Base-by-base conservation (phyloP, 352 stramenopile species). In the Globisporangium cystogenes region DNA sequence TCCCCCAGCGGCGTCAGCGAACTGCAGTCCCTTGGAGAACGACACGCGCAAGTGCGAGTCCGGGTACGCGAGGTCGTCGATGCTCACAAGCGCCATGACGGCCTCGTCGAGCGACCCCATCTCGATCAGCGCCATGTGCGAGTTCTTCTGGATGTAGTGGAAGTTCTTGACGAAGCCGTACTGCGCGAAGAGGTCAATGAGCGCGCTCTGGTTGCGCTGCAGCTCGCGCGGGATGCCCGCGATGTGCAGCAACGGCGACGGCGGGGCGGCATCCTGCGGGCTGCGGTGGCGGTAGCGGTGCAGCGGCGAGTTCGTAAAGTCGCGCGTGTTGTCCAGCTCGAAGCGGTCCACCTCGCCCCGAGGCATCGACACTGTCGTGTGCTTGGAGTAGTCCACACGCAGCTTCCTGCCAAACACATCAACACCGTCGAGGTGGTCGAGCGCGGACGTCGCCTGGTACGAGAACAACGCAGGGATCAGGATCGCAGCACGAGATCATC, bases 351-450 rank as follows among this genome's bases (percentile, higher is more conserved):
- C 82, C n/a, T 87, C 74, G 14, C 74, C 74, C 24, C 80, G 82
- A 4, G 82, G 82, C 82, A 93, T 93, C 33, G 81, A 90, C 24
- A 93, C 82, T 8, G 60, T 77, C 48, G 64, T 76, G 66, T 93
- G 82, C 61, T 90, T 93, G 26, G 82, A 93, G 64, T 77, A 93
- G 51, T 93, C 82, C 40, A 93, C 73, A 39, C 82, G 82, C 24
- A 90, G 65, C 53, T 93, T 93, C 61, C 82, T 86, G 45, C 76
- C 72, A 43, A 87, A 93, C 18, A 93, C 64, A 24, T 76, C 67
- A 42, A 90, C 63, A 21, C 82, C 80, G 53, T 93, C 80, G 27
- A 87, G 67, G 47, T 90, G 74, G 48, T 90, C 77, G n/a, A 90
- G 65, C 27, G 82, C 82, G 6, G 79, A 90, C 1, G 77, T 87